Percentiles rank a stretch among this genome's conserved stretches.
Evolutionary conservation across 2,329 filamentous ascomycete species (phyloP).

Genomic region (Neonectria punicea): DNA sequence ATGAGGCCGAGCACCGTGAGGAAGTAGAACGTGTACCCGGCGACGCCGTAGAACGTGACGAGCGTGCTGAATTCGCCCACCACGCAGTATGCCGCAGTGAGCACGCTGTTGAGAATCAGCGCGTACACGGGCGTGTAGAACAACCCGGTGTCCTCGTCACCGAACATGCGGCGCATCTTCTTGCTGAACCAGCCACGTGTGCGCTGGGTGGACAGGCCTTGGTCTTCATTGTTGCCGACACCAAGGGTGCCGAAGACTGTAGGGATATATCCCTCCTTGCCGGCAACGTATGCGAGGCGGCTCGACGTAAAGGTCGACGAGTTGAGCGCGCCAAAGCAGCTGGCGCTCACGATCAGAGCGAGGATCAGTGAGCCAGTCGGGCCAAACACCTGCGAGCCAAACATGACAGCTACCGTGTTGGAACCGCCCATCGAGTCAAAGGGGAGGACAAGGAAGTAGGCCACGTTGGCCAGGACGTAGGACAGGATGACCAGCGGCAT

Average conservation of each 20-base stretch:
- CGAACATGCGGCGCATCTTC: conserved; percentile 69
- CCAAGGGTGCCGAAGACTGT: conserved; percentile 85
- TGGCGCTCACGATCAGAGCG: conserved; percentile 88
- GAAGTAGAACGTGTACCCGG: conserved; percentile 98
- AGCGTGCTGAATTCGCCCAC: conserved; percentile 93
- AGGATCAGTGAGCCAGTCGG: conserved; percentile 83
- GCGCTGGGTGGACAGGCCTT: conserved; percentile 55
- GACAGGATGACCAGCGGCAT: conserved; percentile 93
- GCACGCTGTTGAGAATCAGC: conserved; percentile 79
- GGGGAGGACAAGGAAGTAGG: conserved; percentile 95
- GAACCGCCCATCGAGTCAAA: conserved; percentile 81
- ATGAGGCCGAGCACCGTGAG: conserved; percentile 93
- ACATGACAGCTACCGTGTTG: conserved; percentile 96
- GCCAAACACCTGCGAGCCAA: conserved; percentile 91
- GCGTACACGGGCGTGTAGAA: conserved; percentile 97
- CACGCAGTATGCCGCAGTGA: conserved; percentile 82
- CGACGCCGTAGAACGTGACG: conserved; percentile 96
- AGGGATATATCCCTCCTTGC: conserved; percentile 94
- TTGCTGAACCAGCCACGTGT: conserved; percentile 68
- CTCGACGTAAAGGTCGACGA: conserved; percentile 94
- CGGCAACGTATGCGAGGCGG: conserved; percentile 90
- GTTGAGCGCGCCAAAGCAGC: conserved; percentile 94
- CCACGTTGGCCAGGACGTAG: conserved; percentile 90
- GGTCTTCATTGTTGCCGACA: conserved; percentile 61
- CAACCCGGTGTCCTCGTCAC: conserved; percentile 81